Conservation (phyloP, 106 monocot species). For the Allium sativum region DNA sequence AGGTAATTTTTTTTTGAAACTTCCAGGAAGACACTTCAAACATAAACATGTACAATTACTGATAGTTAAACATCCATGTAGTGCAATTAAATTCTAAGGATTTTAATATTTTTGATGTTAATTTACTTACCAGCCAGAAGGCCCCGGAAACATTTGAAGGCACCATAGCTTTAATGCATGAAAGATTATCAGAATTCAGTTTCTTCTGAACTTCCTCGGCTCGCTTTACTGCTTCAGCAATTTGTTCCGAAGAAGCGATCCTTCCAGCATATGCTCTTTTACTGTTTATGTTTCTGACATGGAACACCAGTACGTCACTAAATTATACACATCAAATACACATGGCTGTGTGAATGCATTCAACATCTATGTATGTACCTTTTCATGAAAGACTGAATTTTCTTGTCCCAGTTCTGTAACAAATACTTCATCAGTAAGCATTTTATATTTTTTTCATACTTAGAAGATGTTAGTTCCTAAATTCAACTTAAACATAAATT, state of each 20-base stretch:
- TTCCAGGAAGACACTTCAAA: conserved; percentile 47
- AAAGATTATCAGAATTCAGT: conserved; percentile 35
- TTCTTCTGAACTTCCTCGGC: conserved; percentile 37
- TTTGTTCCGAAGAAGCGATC: conserved; percentile 44
- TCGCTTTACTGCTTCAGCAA: conserved; percentile 29
- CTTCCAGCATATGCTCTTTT: conserved; percentile 36
- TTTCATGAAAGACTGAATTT: no score
- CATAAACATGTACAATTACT: background rate
- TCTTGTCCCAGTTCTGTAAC: no score
- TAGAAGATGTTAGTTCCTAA: no score
- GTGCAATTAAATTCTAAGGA: background rate
- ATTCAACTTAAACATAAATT: no score
- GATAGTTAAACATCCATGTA: background rate
- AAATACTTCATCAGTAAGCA: no score
- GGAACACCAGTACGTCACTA: no score
- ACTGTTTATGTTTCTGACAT: background rate
- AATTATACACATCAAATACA: no score
- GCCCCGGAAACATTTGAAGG: conserved; percentile 72
- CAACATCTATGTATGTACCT: no score
- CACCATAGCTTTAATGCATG: conserved; percentile 68
- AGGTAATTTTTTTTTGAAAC: conserved; percentile 56
- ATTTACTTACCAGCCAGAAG: conserved; percentile 69
- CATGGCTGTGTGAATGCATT: no score
- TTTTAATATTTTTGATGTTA: no score
- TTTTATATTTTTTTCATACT: no score